Conservation (phyloP, 2,329 filamentous ascomycete genomes). For the Fusarium fracticaudum region DNA sequence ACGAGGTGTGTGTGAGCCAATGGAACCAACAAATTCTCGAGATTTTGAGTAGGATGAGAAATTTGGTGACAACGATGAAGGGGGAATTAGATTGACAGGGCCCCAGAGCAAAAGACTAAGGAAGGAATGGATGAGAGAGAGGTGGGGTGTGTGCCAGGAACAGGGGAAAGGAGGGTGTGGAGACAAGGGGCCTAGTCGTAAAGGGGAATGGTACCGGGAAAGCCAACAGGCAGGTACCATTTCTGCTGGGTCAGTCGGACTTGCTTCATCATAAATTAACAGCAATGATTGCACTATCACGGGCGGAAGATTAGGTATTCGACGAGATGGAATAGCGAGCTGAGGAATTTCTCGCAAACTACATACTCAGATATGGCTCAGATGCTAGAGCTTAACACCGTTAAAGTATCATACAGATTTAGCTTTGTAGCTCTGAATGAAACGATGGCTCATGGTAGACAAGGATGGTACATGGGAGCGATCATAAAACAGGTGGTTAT, state of each 20-base stretch:
- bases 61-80: conserved; percentile 42
- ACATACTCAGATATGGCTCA: neutral
- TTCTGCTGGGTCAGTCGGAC: neutral
- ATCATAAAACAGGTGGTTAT: conserved; percentile 13
- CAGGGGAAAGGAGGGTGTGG: conserved; percentile 27
- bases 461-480: conserved; percentile 24
- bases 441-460: conserved; percentile 34
- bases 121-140: conserved; percentile 36
- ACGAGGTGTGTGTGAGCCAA: conserved; percentile 30
- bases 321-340: neutral
- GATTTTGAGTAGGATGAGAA: conserved; percentile 41
- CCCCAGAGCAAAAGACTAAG: conserved; percentile 25
- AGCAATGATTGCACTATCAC: neutral
- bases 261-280: neutral
- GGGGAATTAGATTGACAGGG: conserved; percentile 41
- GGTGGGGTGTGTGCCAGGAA: conserved; percentile 33
- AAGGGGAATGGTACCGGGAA: conserved; percentile 20
- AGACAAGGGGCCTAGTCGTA: conserved; percentile 17
- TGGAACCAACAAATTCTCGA: conserved; percentile 21
- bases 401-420: conserved; percentile 1
- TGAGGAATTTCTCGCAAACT: neutral
- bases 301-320: neutral
- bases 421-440: conserved; percentile 24
- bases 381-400: neutral
- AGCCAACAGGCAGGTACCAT: conserved; percentile 15